Conservation (phyloP, 345 rosid species). For the Capsella bursapastoris region DNA sequence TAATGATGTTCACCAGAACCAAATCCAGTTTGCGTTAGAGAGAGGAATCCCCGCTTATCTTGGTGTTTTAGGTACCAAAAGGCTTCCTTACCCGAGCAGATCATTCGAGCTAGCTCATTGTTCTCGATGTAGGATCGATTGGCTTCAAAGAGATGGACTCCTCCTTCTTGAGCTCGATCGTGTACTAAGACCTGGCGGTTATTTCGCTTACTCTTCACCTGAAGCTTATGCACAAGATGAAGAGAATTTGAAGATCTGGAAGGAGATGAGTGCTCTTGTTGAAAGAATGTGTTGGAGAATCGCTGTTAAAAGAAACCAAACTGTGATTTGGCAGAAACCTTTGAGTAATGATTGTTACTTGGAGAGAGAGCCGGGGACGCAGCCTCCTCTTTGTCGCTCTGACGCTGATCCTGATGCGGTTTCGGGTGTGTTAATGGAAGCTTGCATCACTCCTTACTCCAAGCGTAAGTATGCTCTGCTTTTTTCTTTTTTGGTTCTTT, state of each 20-base stretch:
- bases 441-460: constrained; percentile 89
- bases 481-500: neutral
- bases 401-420: constrained; percentile 94
- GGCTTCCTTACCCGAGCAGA: constrained; percentile 99
- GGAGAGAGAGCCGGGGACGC: constrained; percentile 80
- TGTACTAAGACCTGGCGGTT: constrained; percentile 96
- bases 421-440: constrained; percentile 85
- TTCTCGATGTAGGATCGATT: constrained; percentile 96
- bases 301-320: constrained; percentile 90
- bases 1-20: constrained; percentile 99
- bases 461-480: constrained; percentile 63
- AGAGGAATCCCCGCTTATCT: constrained; percentile 99
- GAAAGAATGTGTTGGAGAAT: constrained; percentile 96
- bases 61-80: constrained; percentile 93
- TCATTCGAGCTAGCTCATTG: constrained; percentile 98
- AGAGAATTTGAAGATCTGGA: constrained; percentile 94
- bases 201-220: constrained; percentile 98
- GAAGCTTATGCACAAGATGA: constrained; percentile 99
- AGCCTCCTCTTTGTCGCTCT: constrained; percentile 88
- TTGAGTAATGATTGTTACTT: constrained; percentile 85
- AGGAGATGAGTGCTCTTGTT: constrained; percentile 89
- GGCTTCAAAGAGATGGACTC: constrained; percentile 99
- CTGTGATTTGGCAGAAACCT: constrained; percentile 97
- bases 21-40: constrained; percentile 97
- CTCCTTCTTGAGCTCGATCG: constrained; percentile 99